Base-by-base conservation (phyloP, 352 stramenopile species). In the Thraustochytrium sp. region DNA sequence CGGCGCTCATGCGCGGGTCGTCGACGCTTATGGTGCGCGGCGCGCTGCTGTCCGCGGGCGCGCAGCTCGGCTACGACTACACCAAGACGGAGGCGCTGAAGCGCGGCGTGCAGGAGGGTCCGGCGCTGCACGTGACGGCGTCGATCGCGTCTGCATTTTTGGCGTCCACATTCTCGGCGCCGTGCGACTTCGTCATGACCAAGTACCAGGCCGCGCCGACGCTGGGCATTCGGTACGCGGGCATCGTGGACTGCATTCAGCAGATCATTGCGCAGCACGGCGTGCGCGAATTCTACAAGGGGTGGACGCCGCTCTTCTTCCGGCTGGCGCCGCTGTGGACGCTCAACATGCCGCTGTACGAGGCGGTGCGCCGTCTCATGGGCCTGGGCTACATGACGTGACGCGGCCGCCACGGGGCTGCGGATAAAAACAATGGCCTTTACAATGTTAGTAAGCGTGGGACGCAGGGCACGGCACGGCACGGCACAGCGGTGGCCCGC, bases 41-140 rank as follows among this genome's bases (percentile, higher is more conserved):
- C 23, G 82, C 82, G 9, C 18, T 86, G 54, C 82, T 86, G 5
- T 64, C 36, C 13, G 73, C 73, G n/a, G 82, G 82, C 8, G 34
- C 46, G 44, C 82, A 86, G 64, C 40, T 86, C 26, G 82, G 82
- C 44, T 86, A 86, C 76, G 82, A 86, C 76, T 84, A 75, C 48
- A 44, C 40, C 73, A 86, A 86, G 64, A 86, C 82, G 4, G 46
- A 56, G 63, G 36, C 55, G 2, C 48, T 48, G 61, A 34, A 44
- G 26, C 21, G 13, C 11, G 29, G 48, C 11, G 11, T 80, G 26
- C 2, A 63, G 2, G 40, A 48, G 11, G 82, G 82, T 2, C 73
- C 73, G 11, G 46, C n/a, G 40, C n/a, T 86, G 5, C 82, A 86
- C 64, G 73, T 48, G 29, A 23, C 36, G 13, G 73, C 82, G 3